Base-by-base conservation (phyloP, 257 asterid genomes). In the Capsicum pubescens region DNA sequence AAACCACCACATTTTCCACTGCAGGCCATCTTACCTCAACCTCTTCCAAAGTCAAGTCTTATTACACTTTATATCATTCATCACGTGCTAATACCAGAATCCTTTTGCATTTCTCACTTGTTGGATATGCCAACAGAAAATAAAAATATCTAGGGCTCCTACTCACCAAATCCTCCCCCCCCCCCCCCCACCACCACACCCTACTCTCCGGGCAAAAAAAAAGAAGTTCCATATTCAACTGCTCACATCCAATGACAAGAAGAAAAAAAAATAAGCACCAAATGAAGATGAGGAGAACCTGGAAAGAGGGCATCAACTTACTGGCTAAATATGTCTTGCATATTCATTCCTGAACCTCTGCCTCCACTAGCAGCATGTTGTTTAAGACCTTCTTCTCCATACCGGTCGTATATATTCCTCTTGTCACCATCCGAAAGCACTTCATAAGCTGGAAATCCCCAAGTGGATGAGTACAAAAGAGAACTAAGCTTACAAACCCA, bases 331-430 rank as follows among this genome's bases (percentile, higher is more conserved):
- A 95, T 91, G 84, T 95, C 98, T 80, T 95, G 96, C 82, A 95
- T 90, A 83, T 95, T 95, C 98, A 95, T 91, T 66, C 98, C 98
- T 8, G 91, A 90, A 32, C 94, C 97, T 88, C 98, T 86, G 66
- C 97, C 97, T 9, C 98, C 98, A 87, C 84, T 89, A 46, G 98
- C 97, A 54, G 95, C 95, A 85, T 95, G 98, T 90, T 95, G 98
- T 81, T 92, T 95, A 74, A 95, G 97, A 83, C 98, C 98, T 71
- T 95, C 98, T 82, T 94, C 98, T 0, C 98, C 98, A 84, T 95
- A 91, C 58, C 88, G 90, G 87, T 95, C 98, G 84, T 95, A 95
- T 56, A 95, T 94, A 58, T 87, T 86, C 88, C 97, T 92, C 96
- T 92, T 95, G 66, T 95, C 98, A 81, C 94, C 87, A 84, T 95